Base-by-base conservation (phyloP, 768 basidiomycete species). In the Lentinula boryana region DNA sequence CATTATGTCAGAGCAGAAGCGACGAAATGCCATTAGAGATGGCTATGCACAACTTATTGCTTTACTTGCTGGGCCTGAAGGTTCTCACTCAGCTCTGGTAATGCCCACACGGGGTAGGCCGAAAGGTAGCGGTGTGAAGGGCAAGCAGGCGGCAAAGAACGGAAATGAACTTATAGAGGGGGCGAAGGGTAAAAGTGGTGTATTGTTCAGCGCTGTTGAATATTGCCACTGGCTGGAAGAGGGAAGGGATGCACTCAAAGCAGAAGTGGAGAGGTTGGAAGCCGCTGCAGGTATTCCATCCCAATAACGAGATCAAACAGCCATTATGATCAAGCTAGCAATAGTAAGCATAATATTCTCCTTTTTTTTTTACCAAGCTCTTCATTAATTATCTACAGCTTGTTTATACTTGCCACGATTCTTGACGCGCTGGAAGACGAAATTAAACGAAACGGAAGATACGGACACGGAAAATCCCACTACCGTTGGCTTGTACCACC, bases 1-100 rank as follows among this genome's bases (percentile, higher is more conserved):
- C 76, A 95, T 96, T 78, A 87, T 93, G 83, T 93, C 91, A 6
- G 94, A 96, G 70, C 93, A 96, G 74, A 92, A 92, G 68, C 89
- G 94, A 7, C 85, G 94, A 9, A 95, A 95, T 68, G 90, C 91
- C 55, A 96, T 96, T 65, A 86, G 91, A 44, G 88, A 91, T 63
- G 93, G 93, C 43, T 96, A 95, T 72, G 86, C 91, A 1, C 91
- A 93, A 69, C 75, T 96, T 44, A 93, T 93, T 35, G 75, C 86
- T 0, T 76, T 96, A 23, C 85, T 95, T 58, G 85, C 91, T 0
- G 50, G 33, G 7, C 89, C 91, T n/a, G 87, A 85, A 4, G 91
- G 89, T 4, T 74, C 78, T 23, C 78, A 85, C 2, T 83, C 87
- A 54, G 79, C 82, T 0, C 83, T 89, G 41, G 85, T 83, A 41